These are phyloP conservation scores for Phytophthora pluvialis DNA, from an alignment of 352 stramenopile genomes.

Conservation along the genomic window DNA sequence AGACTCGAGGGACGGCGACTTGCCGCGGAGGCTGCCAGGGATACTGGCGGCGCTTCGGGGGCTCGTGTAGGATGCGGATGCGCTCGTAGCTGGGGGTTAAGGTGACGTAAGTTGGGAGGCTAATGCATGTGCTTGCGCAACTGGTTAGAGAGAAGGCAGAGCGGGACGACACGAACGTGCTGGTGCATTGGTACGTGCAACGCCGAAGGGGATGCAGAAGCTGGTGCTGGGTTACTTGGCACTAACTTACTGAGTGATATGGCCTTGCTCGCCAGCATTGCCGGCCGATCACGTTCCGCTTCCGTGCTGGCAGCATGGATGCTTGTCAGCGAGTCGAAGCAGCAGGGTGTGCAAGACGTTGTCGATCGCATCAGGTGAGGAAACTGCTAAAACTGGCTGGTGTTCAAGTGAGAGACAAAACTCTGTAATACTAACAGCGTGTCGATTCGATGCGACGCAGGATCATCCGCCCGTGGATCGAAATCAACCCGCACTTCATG, in stretches of 20 bases:
- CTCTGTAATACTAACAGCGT: neutral
- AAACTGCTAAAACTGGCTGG: neutral
- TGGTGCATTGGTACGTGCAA: slow-evolving; percentile 71
- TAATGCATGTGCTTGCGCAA: neutral
- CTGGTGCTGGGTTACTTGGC: neutral
- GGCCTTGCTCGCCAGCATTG: slow-evolving; percentile 48
- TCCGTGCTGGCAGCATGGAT: slow-evolving; percentile 66
- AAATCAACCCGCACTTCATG: slow-evolving; percentile 68
- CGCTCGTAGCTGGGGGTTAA: neutral
- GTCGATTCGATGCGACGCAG: slow-evolving; percentile 27
- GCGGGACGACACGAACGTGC: slow-evolving; percentile 48
- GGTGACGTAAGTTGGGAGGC: neutral
- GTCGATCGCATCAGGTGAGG: slow-evolving; percentile 56
- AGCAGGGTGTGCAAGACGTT: slow-evolving; percentile 38
- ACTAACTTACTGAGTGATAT: neutral
- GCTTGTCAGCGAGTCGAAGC: slow-evolving; percentile 31
- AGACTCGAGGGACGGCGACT: slow-evolving; percentile 57
- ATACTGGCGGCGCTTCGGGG: slow-evolving; percentile 45
- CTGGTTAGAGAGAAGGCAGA: slow-evolving; percentile 41
- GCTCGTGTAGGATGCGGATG: slow-evolving; percentile 38
- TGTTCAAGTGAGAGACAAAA: neutral
- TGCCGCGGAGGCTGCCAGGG: slow-evolving; percentile 51
- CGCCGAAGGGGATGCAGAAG: neutral
- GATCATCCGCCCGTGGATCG: slow-evolving; percentile 70
- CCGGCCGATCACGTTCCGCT: slow-evolving; percentile 65